phyloP scores from a whole-genome alignment of 805 yeast genomes.

The Ogataea polymorpha region DNA sequence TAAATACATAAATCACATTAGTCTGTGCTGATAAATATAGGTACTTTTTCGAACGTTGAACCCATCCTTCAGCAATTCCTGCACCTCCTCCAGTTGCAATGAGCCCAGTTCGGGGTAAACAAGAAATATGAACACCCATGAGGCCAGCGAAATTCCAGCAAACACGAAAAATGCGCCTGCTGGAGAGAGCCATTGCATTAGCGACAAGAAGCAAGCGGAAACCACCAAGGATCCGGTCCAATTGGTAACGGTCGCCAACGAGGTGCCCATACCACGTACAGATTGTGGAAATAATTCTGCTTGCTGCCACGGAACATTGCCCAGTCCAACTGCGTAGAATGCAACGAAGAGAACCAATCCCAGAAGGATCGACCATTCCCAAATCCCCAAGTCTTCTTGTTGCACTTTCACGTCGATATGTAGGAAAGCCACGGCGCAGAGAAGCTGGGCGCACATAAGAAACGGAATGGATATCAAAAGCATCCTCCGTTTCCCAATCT shows the following conservation, averaged over 20 bases:
- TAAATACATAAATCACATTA: not conserved
- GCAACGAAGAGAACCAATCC: slow-evolving; percentile 50
- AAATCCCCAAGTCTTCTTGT: slow-evolving; percentile 27
- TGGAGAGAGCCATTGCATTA: slow-evolving; percentile 51
- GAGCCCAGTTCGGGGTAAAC: slow-evolving; percentile 52
- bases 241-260: slow-evolving; percentile 33
- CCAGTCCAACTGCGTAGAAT: slow-evolving; percentile 52
- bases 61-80: slow-evolving; percentile 41
- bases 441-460: slow-evolving; percentile 41
- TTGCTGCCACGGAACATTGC: slow-evolving; percentile 59
- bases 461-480: slow-evolving; percentile 45
- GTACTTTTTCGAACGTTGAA: slow-evolving; percentile 43
- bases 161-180: slow-evolving; percentile 48
- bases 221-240: slow-evolving; percentile 56
- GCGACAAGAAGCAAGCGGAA: slow-evolving; percentile 50
- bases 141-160: slow-evolving; percentile 41
- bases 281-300: slow-evolving; percentile 55
- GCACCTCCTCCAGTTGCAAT: slow-evolving; percentile 51
- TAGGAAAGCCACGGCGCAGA: slow-evolving; percentile 53
- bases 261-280: slow-evolving; percentile 49
- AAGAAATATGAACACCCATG: slow-evolving; percentile 44
- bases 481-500: slow-evolving; percentile 50
- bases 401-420: slow-evolving; percentile 38
- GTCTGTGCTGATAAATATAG: slow-evolving; percentile 6
- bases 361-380: slow-evolving; percentile 46